A percentile compares a stretch with the other conserved stretches of the same genome.
phyloP scores from a whole-genome alignment of 768 basidiomycete genomes.

The Pulveroboletus sp. region DNA sequence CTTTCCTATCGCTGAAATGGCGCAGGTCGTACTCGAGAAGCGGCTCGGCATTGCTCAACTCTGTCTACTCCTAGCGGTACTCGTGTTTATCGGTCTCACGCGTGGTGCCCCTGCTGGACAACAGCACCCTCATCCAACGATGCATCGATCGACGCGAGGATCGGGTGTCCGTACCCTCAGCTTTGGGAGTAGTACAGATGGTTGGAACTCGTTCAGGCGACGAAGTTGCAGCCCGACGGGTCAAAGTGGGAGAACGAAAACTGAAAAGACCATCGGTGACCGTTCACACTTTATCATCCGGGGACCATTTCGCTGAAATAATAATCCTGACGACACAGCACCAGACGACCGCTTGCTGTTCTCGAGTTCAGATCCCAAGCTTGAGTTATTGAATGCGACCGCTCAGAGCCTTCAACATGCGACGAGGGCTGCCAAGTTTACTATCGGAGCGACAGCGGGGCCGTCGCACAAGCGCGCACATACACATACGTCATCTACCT shows the following conservation, averaged over 20 bases:
- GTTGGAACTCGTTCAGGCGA: conserved; percentile 18
- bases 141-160: conserved; percentile 36
- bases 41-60: conserved; percentile 86
- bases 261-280: conserved; percentile 14
- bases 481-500: neutral
- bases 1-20: neutral
- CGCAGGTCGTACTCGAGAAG: conserved; percentile 80
- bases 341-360: conserved; percentile 1
- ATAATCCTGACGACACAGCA: neutral
- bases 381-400: neutral
- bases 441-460: neutral
- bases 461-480: conserved; percentile 9
- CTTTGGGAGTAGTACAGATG: conserved; percentile 50
- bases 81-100: conserved; percentile 84
- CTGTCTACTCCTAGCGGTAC: conserved; percentile 72
- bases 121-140: conserved; percentile 4
- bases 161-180: conserved; percentile 56
- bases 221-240: conserved; percentile 30
- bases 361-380: neutral
- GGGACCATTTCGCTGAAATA: neutral
- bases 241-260: conserved; percentile 8
- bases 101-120: conserved; percentile 50
- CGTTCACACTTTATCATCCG: neutral
- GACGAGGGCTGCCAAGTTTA: neutral
- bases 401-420: neutral